Evolutionary conservation across 148 eudicot species (phyloP), one percentile per base, ranked within the genome.

Genomic region (Silene conica): DNA sequence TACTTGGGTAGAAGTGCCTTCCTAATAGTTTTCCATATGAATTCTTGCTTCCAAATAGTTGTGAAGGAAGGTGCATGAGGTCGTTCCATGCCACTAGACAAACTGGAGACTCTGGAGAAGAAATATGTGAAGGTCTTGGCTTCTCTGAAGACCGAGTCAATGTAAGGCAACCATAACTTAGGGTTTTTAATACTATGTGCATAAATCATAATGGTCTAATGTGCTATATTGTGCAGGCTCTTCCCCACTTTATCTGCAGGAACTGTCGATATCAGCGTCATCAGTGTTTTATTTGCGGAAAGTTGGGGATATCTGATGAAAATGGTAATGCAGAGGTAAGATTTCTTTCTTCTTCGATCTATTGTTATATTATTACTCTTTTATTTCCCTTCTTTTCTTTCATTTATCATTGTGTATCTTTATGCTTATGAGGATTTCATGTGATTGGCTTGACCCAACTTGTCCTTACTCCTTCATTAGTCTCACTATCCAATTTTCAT

Each of bases 51-150:
- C 25, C 48, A 59, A 64, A 75, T 80, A 91, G 97, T 54, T 91
- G 97, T 80, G 91, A 89, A 86, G 91, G 91, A 15, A 83, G 87
- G 80, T 91, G 97, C 76, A 82, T 89, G 79, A 84, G 93, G 84
- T 91, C 97, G 41, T 92, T 92, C 63, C 94, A 88, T 83, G 79
- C 91, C 60, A 87, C 87, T 10, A 59, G 43, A 76, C 80, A 76
- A 73, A 92, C 90, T 16, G 65, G 52, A 74, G 81, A 74, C 57
- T 81, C 89, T 18, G 97, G 92, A 65, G 85, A 71, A 70, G 88
- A 80, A 10, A 50, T 6, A 2, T 92, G 97, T 76, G 82, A 74
- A 73, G 89, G 90, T 71, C 89, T 92, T 80, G 87, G 90, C 73
- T 79, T 80, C 65, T 77, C 78, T 71, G 75, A 77, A 66, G 82